Evolutionary conservation across 768 basidiomycete genomes (phyloP), one percentile per base, ranked within the genome.

Genomic region (Podaxis carcinomalis): DNA sequence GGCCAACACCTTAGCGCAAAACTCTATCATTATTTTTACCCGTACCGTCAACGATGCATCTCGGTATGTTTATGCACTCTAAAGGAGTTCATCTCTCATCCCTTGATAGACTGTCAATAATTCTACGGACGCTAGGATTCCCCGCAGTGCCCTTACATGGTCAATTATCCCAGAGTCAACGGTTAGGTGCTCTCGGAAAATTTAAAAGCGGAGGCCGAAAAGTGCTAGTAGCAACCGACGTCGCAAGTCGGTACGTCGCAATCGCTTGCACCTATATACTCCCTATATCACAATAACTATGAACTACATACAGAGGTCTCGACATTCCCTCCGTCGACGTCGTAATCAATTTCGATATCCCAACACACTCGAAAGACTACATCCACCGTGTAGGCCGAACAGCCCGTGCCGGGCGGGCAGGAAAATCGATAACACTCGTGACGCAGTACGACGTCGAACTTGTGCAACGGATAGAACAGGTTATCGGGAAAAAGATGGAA

Each of bases 391-490:
- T 99, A 9, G 97, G 97, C 40, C 86, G 97, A 59, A 99, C 97
- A 35, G 97, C 97, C 5, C 90, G 97, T 69, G 97, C 97, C 2
- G 97, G 97, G n/a, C 86, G 97, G 46, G 87, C 94, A 1, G 97
- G 97, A 47, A 98, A 98, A 77, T 89, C 93, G 1, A 91, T 99
- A 68, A 97, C 95, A n/a, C 83, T 99, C 44, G 95, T 98, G 23
- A 93, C 96, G 4, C 97, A 99, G 74, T 99, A 98, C 73, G 97
- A 99, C 66, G 94, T 99, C 57, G 97, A 98, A 74, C 82, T 98
- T 49, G 75, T 98, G 4, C 94, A 97, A 73, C 88, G 97, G 7
- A 98, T 98, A 69, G 97, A 99, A 73, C 80, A 84, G 21, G 94
- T 96, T 5, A 87, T 90, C 21, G 95, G 86, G 42, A 96, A 96